Evolutionary conservation across 2,329 filamentous ascomycete genomes (phyloP).

Genomic region (Cladosporium sp.): DNA sequence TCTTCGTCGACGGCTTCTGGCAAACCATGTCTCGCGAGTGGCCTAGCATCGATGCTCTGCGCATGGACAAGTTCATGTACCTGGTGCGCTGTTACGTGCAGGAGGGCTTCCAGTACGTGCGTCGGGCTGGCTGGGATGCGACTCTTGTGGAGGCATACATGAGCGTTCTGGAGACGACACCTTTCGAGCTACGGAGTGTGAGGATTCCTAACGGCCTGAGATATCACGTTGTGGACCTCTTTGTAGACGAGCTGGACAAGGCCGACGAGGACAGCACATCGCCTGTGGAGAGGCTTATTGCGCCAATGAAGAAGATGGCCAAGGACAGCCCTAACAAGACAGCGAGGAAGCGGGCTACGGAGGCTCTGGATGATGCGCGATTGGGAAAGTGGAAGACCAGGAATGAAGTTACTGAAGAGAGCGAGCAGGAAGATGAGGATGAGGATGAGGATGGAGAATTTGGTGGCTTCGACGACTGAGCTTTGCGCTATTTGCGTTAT

Average conservation of each 20-base stretch:
- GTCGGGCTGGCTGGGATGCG: slow-evolving; percentile 43
- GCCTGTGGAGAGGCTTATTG: slow-evolving; percentile 54
- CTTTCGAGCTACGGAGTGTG: slow-evolving; percentile 49
- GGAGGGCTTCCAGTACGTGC: slow-evolving; percentile 61
- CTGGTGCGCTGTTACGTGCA: slow-evolving; percentile 77
- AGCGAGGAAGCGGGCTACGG: slow-evolving; percentile 68
- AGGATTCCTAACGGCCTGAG: slow-evolving; percentile 80
- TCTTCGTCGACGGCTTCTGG: slow-evolving; percentile 55
- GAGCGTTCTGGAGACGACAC: slow-evolving; percentile 49
- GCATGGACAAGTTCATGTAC: slow-evolving; percentile 89
- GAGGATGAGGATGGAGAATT: slow-evolving; percentile 40
- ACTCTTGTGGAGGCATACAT: slow-evolving; percentile 48
- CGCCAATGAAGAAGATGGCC: slow-evolving; percentile 59
- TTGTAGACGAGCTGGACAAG: slow-evolving; percentile 84
- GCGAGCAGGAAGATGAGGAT: slow-evolving; percentile 44
- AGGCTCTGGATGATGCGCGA: slow-evolving; percentile 73
- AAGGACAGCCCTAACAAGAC: slow-evolving; percentile 66
- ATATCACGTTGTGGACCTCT: slow-evolving; percentile 87
- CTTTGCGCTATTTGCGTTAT: not conserved
- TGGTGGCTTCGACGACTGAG: slow-evolving; percentile 66
- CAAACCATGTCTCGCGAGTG: slow-evolving; percentile 55
- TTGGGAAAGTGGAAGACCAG: slow-evolving; percentile 62
- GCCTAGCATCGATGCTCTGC: slow-evolving; percentile 52
- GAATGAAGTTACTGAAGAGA: slow-evolving; percentile 42
- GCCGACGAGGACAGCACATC: slow-evolving; percentile 54